These are phyloP conservation scores for Phaseolus coccineus DNA, from an alignment of 331 rosid species.

Conservation along the genomic window DNA sequence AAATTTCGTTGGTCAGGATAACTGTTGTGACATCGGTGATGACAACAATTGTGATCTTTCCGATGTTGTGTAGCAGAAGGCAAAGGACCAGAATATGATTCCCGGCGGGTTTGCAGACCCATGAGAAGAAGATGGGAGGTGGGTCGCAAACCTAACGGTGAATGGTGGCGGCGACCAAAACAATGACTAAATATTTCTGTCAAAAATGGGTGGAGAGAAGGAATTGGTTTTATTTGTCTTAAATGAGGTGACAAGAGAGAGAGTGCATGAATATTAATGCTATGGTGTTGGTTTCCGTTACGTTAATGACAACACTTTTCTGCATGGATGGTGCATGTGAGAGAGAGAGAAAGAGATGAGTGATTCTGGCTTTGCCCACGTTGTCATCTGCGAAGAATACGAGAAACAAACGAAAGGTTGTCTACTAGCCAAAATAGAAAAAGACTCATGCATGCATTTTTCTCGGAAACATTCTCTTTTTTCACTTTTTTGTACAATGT, in stretches of 20 bases:
- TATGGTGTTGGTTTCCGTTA: constrained; percentile 8
- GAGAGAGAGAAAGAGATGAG: constrained; percentile 37
- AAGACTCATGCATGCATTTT: constrained; percentile 9
- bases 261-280: constrained; percentile 2
- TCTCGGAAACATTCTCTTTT: constrained; percentile 29
- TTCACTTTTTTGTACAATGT: neutral
- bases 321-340: constrained; percentile 42
- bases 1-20: neutral
- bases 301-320: constrained; percentile 48
- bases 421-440: constrained; percentile 31
- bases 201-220: constrained; percentile 46
- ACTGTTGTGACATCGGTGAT: neutral
- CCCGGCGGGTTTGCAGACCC: constrained; percentile 88
- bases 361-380: constrained; percentile 57
- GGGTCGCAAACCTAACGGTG: constrained; percentile 45
- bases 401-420: constrained; percentile 40
- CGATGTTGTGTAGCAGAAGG: neutral
- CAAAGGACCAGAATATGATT: constrained; percentile 57
- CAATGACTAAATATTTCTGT: neutral
- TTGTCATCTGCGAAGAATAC: constrained; percentile 55
- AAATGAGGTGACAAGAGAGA: constrained; percentile 31
- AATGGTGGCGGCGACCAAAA: constrained; percentile 27
- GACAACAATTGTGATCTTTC: neutral
- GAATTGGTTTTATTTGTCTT: constrained; percentile 51
- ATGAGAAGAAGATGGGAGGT: constrained; percentile 40